These are phyloP conservation scores for Hirsutella rhossiliensis DNA, from an alignment of 2,329 filamentous ascomycete species.

Conservation along the genomic window DNA sequence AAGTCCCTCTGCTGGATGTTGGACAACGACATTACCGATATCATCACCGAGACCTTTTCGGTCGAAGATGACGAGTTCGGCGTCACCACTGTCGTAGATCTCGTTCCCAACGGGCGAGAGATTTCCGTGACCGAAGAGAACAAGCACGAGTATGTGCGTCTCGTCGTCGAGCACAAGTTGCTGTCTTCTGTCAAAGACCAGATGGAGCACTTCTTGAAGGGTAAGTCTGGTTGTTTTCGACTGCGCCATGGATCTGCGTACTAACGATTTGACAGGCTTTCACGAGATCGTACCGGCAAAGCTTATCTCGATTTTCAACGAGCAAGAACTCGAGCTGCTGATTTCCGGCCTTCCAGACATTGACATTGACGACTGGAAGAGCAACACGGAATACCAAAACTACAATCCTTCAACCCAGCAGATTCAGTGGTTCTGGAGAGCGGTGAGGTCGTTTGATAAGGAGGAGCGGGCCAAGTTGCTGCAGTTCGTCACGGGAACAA, in stretches of 20 bases:
- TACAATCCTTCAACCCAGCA: slow-evolving; percentile 90
- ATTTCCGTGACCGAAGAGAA: slow-evolving; percentile 94
- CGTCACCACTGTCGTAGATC: slow-evolving; percentile 74
- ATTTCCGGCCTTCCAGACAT: slow-evolving; percentile 97
- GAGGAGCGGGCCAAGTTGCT: slow-evolving; percentile 95
- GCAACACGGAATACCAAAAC: slow-evolving; percentile 97
- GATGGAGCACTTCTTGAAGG: slow-evolving; percentile 83
- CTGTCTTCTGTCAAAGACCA: slow-evolving; percentile 88
- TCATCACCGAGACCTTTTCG: slow-evolving; percentile 93
- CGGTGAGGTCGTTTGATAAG: slow-evolving; percentile 93
- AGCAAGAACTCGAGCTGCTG: slow-evolving; percentile 90
- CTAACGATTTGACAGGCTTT: slow-evolving; percentile 49
- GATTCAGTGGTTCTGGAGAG: slow-evolving; percentile 99
- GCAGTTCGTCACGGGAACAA: slow-evolving; percentile 96
- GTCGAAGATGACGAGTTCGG: slow-evolving; percentile 92
- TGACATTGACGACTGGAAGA: slow-evolving; percentile 98
- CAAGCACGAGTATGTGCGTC: slow-evolving; percentile 93
- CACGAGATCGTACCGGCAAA: slow-evolving; percentile 96
- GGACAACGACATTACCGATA: slow-evolving; percentile 95
- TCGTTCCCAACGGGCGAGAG: slow-evolving; percentile 78
- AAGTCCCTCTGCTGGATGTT: slow-evolving; percentile 98
- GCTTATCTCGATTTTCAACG: slow-evolving; percentile 93
- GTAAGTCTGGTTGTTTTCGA: slow-evolving; percentile 27
- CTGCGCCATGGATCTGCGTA: neutral
- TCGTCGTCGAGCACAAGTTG: slow-evolving; percentile 89